Conservation (phyloP, 75 land plant genomes). For the Cryptomeria japonica region DNA sequence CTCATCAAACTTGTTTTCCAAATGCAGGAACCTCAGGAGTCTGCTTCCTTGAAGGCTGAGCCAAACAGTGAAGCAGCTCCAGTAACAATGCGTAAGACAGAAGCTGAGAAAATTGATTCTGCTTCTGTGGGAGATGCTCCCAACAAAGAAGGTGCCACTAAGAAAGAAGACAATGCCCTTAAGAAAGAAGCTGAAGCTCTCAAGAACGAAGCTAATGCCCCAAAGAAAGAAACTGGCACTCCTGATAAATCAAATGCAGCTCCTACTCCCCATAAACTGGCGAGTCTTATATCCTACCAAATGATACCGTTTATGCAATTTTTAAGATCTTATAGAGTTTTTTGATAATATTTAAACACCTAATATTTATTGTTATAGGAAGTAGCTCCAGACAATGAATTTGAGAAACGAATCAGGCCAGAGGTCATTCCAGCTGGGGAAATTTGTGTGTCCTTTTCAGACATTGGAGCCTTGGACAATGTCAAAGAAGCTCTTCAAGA, state of each 20-base stretch:
- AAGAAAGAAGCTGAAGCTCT: background rate
- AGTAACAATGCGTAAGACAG: background rate
- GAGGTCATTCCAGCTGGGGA: constrained; percentile 42
- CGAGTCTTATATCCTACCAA: background rate
- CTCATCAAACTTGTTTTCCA: background rate
- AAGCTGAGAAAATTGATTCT: background rate
- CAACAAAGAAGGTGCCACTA: background rate
- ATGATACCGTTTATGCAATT: background rate
- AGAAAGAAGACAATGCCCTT: background rate
- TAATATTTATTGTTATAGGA: constrained; percentile 7
- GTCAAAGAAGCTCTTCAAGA: constrained; percentile 37
- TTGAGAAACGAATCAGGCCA: constrained; percentile 43
- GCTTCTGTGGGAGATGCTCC: background rate
- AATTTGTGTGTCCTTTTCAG: constrained; percentile 34
- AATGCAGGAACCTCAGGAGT: background rate
- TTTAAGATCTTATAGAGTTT: background rate
- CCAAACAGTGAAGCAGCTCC: constrained; percentile 11
- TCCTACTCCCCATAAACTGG: background rate
- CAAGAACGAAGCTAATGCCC: background rate
- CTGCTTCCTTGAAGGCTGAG: background rate
- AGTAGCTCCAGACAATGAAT: constrained; percentile 36
- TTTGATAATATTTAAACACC: background rate
- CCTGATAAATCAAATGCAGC: constrained; percentile 6
- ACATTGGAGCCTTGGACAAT: constrained; percentile 41
- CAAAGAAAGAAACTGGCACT: background rate